Evolutionary conservation across 441 rosid genomes (phyloP).

Genomic region (Eutrema salsugineum): DNA sequence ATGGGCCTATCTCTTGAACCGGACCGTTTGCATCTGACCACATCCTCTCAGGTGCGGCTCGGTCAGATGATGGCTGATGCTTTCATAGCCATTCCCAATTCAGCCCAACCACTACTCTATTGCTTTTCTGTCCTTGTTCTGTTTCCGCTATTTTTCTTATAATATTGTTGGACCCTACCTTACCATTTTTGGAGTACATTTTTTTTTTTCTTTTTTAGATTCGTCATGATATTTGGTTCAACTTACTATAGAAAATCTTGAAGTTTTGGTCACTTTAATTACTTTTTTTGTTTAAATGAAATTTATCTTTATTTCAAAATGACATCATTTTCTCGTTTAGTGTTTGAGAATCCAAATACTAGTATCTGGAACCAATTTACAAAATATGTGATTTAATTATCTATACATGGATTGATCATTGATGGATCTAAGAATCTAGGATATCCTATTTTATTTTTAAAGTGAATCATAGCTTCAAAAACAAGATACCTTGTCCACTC

Average conservation of each 20-base stretch:
- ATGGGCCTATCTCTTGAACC: constrained; percentile 65
- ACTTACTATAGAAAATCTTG: neutral
- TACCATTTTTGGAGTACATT: neutral
- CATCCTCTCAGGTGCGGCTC: constrained; percentile 59
- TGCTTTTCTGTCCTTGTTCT: constrained; percentile 18
- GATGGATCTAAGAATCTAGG: too few relatives aligned
- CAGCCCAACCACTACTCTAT: constrained; percentile 10
- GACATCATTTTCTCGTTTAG: too few relatives aligned
- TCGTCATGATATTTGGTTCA: neutral
- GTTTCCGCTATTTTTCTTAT: neutral
- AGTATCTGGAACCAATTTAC: too few relatives aligned
- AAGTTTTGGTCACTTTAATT: neutral
- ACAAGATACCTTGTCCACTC: neutral
- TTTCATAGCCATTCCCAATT: constrained; percentile 34
- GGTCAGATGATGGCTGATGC: constrained; percentile 57
- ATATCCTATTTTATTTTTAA: too few relatives aligned
- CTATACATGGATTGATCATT: too few relatives aligned
- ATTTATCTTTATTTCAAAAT: too few relatives aligned
- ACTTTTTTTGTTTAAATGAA: too few relatives aligned
- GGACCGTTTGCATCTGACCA: constrained; percentile 63
- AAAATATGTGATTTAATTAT: neutral
- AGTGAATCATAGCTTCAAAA: neutral
- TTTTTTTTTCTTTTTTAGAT: neutral
- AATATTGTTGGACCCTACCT: neutral
- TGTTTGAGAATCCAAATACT: too few relatives aligned